phyloP scores from a whole-genome alignment of 2,329 filamentous ascomycete species.

The Aureobasidium sp. region DNA sequence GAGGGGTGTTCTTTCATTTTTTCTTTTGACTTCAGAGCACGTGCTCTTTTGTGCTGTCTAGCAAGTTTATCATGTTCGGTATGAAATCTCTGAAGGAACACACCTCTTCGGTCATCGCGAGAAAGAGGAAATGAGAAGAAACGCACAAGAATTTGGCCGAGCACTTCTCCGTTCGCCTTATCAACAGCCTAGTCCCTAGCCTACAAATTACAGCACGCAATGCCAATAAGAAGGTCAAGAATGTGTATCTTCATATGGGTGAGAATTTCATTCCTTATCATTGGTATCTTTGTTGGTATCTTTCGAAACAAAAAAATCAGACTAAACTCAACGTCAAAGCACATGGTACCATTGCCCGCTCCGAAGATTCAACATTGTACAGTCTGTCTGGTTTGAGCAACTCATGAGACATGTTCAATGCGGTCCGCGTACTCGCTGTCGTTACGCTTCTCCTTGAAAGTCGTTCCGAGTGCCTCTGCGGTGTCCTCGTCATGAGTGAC shows the following conservation, averaged over 20 bases:
- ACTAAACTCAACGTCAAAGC: not conserved
- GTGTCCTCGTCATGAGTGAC: slow-evolving; percentile 27
- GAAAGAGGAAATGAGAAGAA: slow-evolving; percentile 1
- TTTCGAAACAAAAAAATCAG: not conserved
- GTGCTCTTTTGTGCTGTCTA: not conserved
- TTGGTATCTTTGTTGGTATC: not conserved
- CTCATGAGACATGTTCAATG: not conserved
- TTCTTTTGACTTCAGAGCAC: not conserved
- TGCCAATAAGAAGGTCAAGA: not conserved
- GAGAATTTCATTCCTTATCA: not conserved
- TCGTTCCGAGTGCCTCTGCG: slow-evolving; percentile 24
- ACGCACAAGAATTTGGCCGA: not conserved
- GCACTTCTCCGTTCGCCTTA: not conserved
- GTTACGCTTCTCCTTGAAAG: not conserved
- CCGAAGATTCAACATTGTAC: not conserved
- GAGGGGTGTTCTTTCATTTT: not conserved
- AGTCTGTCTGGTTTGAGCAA: not conserved
- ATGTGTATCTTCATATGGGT: not conserved
- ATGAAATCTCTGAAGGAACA: not conserved
- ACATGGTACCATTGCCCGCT: not conserved
- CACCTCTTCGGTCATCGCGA: not conserved
- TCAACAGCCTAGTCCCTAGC: not conserved
- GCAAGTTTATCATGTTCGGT: not conserved
- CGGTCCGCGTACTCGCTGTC: not conserved
- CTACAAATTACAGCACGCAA: not conserved